A percentile compares a stretch with the other conserved stretches of the same genome.
These are phyloP conservation scores for Lentinula novae-zelandiae DNA, from an alignment of 1,284 basidiomycete genomes.

Conservation along the genomic window DNA sequence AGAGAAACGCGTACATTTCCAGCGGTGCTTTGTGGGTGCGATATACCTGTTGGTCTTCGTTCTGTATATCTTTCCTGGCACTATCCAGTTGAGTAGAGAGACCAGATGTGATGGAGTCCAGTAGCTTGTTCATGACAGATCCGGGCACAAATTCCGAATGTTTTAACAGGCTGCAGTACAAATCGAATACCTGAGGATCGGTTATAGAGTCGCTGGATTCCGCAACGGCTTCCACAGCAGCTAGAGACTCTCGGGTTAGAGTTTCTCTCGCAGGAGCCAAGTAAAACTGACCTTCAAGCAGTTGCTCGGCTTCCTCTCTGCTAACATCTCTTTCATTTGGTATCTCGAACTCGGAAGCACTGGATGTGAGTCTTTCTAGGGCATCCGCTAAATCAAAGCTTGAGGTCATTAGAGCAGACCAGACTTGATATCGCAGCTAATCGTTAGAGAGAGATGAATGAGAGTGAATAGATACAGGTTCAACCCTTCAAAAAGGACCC, in stretches of 20 bases:
- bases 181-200: slow-evolving; percentile 69
- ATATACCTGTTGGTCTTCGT: slow-evolving; percentile 69
- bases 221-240: slow-evolving; percentile 73
- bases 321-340: slow-evolving; percentile 60
- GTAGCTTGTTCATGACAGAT: slow-evolving; percentile 67
- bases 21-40: slow-evolving; percentile 69
- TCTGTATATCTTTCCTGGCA: slow-evolving; percentile 60
- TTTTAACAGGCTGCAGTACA: slow-evolving; percentile 77
- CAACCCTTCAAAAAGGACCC: background rate
- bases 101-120: slow-evolving; percentile 75
- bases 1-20: slow-evolving; percentile 86
- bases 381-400: slow-evolving; percentile 76
- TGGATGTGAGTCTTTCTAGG: slow-evolving; percentile 54
- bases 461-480: background rate
- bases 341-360: slow-evolving; percentile 58
- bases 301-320: slow-evolving; percentile 31
- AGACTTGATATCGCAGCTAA: background rate
- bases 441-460: background rate
- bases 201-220: slow-evolving; percentile 67
- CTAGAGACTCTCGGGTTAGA: slow-evolving; percentile 29
- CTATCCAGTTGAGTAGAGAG: slow-evolving; percentile 69
- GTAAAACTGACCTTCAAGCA: slow-evolving; percentile 47
- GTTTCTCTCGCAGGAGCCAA: background rate
- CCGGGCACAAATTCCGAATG: slow-evolving; percentile 57
- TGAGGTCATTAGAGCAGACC: slow-evolving; percentile 20